Conservation (phyloP, 2,329 filamentous ascomycete species). For the Ceratocystiopsis minuta region DNA sequence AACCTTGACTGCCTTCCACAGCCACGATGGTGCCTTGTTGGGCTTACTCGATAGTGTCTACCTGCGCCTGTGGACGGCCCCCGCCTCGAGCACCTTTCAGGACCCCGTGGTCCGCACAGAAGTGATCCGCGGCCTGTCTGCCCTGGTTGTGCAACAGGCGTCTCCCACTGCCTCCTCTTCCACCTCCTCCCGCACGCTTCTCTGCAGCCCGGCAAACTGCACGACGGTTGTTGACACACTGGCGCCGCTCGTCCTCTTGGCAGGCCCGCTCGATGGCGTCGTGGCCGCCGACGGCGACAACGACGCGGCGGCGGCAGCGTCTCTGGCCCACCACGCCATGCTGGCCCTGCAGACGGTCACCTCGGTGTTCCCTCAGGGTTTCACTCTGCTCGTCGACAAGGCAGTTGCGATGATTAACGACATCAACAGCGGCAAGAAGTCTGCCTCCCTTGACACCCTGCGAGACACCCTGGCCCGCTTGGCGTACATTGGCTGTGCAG, state of each 20-base stretch:
- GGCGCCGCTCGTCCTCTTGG: constrained; percentile 2
- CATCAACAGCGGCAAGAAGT: background rate
- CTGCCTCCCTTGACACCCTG: constrained; percentile 9
- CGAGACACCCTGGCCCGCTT: constrained; percentile 25
- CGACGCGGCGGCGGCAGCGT: background rate
- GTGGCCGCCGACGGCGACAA: background rate
- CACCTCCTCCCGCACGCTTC: constrained; percentile 6
- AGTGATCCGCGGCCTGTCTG: constrained; percentile 27
- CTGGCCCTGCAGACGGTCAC: constrained; percentile 5
- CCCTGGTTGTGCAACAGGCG: constrained; percentile 24
- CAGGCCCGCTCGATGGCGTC: too few species aligned
- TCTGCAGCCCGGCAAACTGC: constrained; percentile 18
- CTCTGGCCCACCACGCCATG: constrained; percentile 8
- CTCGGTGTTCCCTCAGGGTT: constrained; percentile 6
- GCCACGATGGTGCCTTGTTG: constrained; percentile 22
- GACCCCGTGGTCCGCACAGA: constrained; percentile 21
- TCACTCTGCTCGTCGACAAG: constrained; percentile 2
- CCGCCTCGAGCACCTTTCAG: constrained; percentile 6
- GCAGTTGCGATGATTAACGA: background rate
- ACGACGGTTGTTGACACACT: constrained; percentile 10
- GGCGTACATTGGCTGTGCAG: constrained; percentile 30
- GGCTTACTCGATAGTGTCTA: constrained; percentile 27
- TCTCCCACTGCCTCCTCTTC: constrained; percentile 2
- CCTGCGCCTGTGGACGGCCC: constrained; percentile 16
- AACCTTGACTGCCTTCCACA: constrained; percentile 18